Base-by-base conservation (phyloP, 176 grass and related monocot species). In the Oryza meridionalis region DNA sequence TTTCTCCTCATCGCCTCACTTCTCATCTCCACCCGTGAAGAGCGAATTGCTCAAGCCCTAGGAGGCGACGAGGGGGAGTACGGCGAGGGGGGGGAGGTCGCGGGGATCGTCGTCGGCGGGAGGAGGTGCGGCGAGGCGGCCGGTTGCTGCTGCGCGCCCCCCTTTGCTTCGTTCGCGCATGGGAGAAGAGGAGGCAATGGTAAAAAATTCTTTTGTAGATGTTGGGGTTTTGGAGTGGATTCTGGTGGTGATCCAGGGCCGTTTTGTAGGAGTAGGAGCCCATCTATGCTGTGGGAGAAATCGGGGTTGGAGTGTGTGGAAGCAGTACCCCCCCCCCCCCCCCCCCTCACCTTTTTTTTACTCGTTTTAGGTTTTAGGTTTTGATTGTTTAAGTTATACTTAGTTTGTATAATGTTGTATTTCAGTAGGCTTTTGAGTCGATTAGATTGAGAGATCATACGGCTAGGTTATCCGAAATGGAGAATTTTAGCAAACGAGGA, bases 91-190 rank as follows among this genome's bases (percentile, higher is more conserved):
- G 3, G 0, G 22, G 37, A 8, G 37, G 38, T 11, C 4, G 38
- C n/a, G 4, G 21, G 31, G 19, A 15, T 62, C 32, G 13, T 62
- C 74, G 53, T 40, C 74, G 53, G 4, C 47, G 22, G 14, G 59
- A 9, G 4, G 62, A 79, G 24, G 59, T 16, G 61, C 35, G 35
- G 35, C 35, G 35, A 5, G 35, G 35, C 16, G 17, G 29, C 29
- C 2, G 29, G 29, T 31, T 31, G 29, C 29, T 31, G 29, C 29
- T 31, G 29, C 29, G 29, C 29, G 10, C 15, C 49, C 40, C 25
- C 76, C 16, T 67, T 37, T n/a, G 25, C 62, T 67, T 65, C 77
- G 77, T 47, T 29, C 62, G 45, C 25, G 40, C 40, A 27, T 64
- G 40, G 62, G 63, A 47, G 40, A 40, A 44, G 26, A n/a, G 42